Evolutionary conservation across 495 filamentous ascomycete species (phyloP).

Genomic region (Pyrenula aspistea): DNA sequence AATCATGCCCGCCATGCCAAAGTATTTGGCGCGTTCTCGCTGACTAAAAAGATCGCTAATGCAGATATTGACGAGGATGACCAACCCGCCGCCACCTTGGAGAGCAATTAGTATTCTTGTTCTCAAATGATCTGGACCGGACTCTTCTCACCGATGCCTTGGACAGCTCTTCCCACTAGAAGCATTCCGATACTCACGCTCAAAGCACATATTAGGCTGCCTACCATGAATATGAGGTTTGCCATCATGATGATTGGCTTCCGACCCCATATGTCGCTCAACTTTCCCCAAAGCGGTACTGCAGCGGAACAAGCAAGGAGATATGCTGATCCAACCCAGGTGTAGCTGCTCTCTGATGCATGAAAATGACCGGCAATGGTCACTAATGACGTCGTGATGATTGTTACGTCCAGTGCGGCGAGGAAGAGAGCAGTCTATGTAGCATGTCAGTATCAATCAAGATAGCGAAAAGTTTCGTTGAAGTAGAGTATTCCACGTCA

Average conservation of each 20-base stretch:
- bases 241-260: slow-evolving; percentile 68
- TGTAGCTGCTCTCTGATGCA: slow-evolving; percentile 52
- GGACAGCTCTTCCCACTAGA: slow-evolving; percentile 61
- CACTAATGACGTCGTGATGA: slow-evolving; percentile 42
- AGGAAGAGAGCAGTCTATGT: slow-evolving; percentile 37
- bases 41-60: slow-evolving; percentile 74
- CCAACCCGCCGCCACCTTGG: slow-evolving; percentile 65
- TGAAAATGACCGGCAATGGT: slow-evolving; percentile 52
- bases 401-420: slow-evolving; percentile 43
- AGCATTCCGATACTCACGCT: slow-evolving; percentile 60
- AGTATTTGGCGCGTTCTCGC: slow-evolving; percentile 51
- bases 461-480: slow-evolving; percentile 4
- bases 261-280: slow-evolving; percentile 77
- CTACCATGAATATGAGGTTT: slow-evolving; percentile 63
- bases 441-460: background rate
- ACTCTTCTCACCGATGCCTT: too few species aligned
- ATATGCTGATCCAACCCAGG: slow-evolving; percentile 66
- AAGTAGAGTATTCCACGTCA: background rate
- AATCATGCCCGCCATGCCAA: slow-evolving; percentile 51
- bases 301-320: slow-evolving; percentile 56
- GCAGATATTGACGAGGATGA: slow-evolving; percentile 69
- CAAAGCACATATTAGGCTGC: slow-evolving; percentile 59
- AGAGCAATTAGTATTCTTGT: too few species aligned
- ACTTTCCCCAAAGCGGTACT: slow-evolving; percentile 69
- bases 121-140: too few species aligned